Base-by-base conservation (phyloP, 352 stramenopile genomes). In the Thalassiosira ordinaria region DNA sequence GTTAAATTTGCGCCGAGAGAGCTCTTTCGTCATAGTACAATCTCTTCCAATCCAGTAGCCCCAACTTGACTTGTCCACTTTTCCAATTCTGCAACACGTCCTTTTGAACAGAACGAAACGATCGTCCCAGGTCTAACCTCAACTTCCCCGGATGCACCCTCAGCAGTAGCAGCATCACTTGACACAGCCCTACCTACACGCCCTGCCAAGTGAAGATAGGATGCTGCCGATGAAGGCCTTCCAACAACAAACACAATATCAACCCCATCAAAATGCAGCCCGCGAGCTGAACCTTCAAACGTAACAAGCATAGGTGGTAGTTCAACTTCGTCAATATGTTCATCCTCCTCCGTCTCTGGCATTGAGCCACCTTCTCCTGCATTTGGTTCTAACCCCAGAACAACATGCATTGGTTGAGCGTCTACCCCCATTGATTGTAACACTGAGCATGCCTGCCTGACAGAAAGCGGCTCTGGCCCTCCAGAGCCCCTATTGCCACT, bases 21-120 rank as follows among this genome's bases (percentile, higher is more conserved):
- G 52, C 44, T 20, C 27, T 61, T 61, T 55, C 33, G 26, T 59
- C n/a, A 65, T 0, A 76, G 20, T 46, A 77, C 64, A 33, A 88
- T 64, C 53, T 87, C 81, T 49, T 91, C 55, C 22, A 91, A 74
- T 22, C n/a, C 39, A 64, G 78, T 88, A 37, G 78, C 82, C 51
- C 85, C 85, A 49, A 91, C 69, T 74, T 89, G 82, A 14, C 67
- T 84, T 16, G 74, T 86, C 85, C 85, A 91, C 47, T 89, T 89
- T 46, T 88, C 73, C 41, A 91, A 59, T 41, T 88, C 78, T 41
- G 55, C 53, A 22, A 83, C 71, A 65, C 74, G 62, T n/a, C 80
- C 76, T 63, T 82, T 86, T 16, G 78, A 82, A 63, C 76, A 84
- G 73, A 89, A 82, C 29, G 82, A 87, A 59, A 89, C 75, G 37